A percentile compares a stretch with the other conserved stretches of the same genome.
Evolutionary conservation across 2,329 filamentous ascomycete species (phyloP).

Genomic region (Aspergillus melleus): DNA sequence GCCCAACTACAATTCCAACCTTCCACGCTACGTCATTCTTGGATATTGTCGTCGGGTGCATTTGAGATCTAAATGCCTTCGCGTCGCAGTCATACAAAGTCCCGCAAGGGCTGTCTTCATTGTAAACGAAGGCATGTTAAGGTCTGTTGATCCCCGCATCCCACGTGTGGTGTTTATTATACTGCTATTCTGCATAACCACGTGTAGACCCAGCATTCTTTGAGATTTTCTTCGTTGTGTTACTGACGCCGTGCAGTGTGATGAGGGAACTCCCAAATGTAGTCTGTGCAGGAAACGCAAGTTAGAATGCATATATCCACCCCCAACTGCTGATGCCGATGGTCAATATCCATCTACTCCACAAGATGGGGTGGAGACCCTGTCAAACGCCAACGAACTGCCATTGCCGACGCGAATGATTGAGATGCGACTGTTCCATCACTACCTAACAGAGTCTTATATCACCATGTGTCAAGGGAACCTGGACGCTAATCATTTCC

Average conservation of each 20-base stretch:
- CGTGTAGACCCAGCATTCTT: neutral
- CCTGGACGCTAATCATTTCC: constrained; percentile 34
- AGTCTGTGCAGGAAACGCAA: constrained; percentile 38
- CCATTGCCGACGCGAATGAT: constrained; percentile 27
- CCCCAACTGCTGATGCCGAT: constrained; percentile 23
- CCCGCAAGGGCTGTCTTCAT: constrained; percentile 40
- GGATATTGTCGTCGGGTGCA: neutral
- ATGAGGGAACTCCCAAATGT: constrained; percentile 38
- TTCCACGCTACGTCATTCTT: constrained; percentile 1
- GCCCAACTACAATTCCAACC: neutral
- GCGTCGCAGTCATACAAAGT: constrained; percentile 40
- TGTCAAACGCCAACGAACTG: constrained; percentile 7
- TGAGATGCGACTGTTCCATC: constrained; percentile 41
- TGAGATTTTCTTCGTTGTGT: neutral
- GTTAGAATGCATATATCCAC: constrained; percentile 37
- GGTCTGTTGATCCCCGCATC: constrained; percentile 22
- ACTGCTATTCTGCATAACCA: neutral
- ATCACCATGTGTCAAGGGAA: constrained; percentile 32
- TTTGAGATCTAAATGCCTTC: constrained; percentile 25
- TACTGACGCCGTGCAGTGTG: constrained; percentile 29
- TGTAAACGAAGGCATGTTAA: constrained; percentile 43
- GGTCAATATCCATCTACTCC: constrained; percentile 23
- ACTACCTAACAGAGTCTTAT: constrained; percentile 39
- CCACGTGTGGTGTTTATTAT: constrained; percentile 5
- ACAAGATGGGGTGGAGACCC: constrained; percentile 19